Conservation (phyloP, 75 land plant genomes). For the Sequoiadendron giganteum region DNA sequence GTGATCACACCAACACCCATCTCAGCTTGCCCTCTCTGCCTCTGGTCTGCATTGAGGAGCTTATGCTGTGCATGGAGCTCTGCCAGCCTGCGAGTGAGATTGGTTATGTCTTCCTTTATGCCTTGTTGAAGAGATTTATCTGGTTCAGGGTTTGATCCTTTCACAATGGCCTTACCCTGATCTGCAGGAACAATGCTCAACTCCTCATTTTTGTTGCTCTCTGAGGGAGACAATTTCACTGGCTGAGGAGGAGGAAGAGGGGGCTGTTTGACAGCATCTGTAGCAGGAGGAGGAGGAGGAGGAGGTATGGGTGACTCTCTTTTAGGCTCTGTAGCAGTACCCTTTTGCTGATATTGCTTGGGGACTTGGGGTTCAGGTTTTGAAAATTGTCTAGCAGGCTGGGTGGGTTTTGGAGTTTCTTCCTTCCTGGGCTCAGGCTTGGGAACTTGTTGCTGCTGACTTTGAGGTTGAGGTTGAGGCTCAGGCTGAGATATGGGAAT, state of each 20-base stretch:
- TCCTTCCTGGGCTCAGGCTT: not conserved
- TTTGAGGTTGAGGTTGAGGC: not conserved
- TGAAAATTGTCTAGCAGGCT: not conserved
- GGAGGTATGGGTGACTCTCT: not conserved
- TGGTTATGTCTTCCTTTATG: not conserved
- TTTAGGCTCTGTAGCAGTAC: not conserved
- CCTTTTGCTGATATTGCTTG: not conserved
- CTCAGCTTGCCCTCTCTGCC: not conserved
- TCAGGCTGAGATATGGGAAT: not conserved
- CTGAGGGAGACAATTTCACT: not conserved
- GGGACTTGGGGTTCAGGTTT: not conserved
- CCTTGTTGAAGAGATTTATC: not conserved
- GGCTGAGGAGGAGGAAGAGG: not conserved
- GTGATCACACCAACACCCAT: slow-evolving; percentile 14
- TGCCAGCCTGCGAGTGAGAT: not conserved
- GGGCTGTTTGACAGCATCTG: not conserved
- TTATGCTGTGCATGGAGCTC: not conserved
- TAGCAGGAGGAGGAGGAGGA: not conserved
- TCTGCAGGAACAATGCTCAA: not conserved
- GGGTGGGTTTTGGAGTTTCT: not conserved
- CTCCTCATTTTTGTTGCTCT: not conserved
- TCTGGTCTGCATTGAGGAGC: not conserved
- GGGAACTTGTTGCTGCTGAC: not conserved
- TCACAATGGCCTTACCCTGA: not conserved
- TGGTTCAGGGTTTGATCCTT: not conserved